Base-by-base conservation (phyloP, 306 rosid genomes). In the Cucurbita maxima region DNA sequence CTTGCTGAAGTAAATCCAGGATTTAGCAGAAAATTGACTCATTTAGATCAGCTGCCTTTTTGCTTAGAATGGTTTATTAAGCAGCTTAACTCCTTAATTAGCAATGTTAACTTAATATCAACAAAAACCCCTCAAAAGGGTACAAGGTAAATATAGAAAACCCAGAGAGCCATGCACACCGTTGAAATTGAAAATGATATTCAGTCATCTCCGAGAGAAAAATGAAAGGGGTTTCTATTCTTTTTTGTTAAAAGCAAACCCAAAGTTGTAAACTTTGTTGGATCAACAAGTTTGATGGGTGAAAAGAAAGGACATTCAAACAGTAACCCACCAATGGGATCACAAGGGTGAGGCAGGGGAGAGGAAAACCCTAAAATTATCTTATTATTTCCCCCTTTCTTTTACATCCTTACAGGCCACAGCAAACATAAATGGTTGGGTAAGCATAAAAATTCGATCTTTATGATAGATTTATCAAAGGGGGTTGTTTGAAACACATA, bases 371-470 rank as follows among this genome's bases (percentile, higher is more conserved):
- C 74, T 69, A 69, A 62, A 38, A 48, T 69, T 15, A 48, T 50
- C 44, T 22, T 1, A 69, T 69, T 30, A 30, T 69, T 7, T 12
- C 73, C 73, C 57, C 1, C 48, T 22, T 45, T 69, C 44, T 48
- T 25, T 47, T 45, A 66, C 16, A 25, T 63, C 20, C 67, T 60
- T 37, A 64, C 53, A 30, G 3, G 34, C 34, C 3, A 30, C 34
- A 41, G 44, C 52, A 67, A 44, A 67, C 54, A 44, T 11, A 45
- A 67, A 67, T 22, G 4, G 40, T 67, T 44, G 72, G 56, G 57
- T 69, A 44, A 48, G 30, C 74, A 48, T 69, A 69, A 69, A 69
- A 69, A 69, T 50, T 50, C 43, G 2, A 69, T 69, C 74, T 48
- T 69, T 69, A 68, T 69, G 74, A 25, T 25, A 69, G 4, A 30